These are phyloP conservation scores for Lotmaria passim DNA, from an alignment of 208 protist genomes.

Conservation along the genomic window DNA sequence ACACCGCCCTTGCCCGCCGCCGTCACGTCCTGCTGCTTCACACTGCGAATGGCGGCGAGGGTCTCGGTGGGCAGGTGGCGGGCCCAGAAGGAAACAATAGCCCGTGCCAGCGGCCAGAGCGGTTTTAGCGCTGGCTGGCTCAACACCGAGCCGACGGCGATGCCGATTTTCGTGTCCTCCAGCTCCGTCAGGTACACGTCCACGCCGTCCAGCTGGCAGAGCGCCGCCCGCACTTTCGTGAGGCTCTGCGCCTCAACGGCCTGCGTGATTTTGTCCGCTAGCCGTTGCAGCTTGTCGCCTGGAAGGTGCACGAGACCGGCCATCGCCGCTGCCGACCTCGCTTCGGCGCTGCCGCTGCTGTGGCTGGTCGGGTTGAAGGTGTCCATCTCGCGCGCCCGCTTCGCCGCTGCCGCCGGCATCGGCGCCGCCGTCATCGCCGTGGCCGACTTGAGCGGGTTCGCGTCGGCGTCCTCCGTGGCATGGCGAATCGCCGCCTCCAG, in stretches of 20 bases:
- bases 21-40: constrained; percentile 44
- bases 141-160: constrained; percentile 71
- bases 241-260: constrained; percentile 50
- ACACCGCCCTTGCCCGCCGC: constrained; percentile 11
- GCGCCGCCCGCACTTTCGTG: constrained; percentile 41
- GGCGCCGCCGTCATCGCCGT: constrained; percentile 3
- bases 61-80: constrained; percentile 67
- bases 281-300: constrained; percentile 36
- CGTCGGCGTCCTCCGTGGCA: constrained; percentile 53
- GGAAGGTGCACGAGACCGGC: constrained; percentile 26
- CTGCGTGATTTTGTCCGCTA: constrained; percentile 48
- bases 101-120: constrained; percentile 70
- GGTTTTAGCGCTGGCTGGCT: constrained; percentile 41
- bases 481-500: constrained; percentile 62
- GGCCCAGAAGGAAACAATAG: constrained; percentile 79
- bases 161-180: constrained; percentile 72
- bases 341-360: constrained; percentile 6
- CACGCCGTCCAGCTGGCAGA: constrained; percentile 67
- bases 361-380: not conserved
- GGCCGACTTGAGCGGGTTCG: constrained; percentile 71
- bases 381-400: constrained; percentile 31
- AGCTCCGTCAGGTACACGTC: constrained; percentile 60
- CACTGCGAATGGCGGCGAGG: constrained; percentile 52
- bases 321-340: no score
- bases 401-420: constrained; percentile 1